Conservation (phyloP, 352 stramenopile species). For the Poterioochromonas sp. region DNA sequence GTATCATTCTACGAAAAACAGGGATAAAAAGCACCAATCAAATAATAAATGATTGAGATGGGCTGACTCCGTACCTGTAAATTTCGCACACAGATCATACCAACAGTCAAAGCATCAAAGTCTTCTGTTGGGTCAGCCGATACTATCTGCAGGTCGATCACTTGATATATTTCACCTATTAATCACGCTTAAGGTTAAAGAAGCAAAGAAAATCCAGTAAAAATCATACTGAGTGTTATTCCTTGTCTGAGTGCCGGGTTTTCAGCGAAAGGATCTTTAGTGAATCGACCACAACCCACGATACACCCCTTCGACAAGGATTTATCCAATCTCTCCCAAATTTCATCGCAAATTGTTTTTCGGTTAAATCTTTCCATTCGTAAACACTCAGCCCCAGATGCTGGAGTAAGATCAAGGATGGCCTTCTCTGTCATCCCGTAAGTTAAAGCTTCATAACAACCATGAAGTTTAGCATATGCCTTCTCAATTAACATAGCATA, state of each 20-base stretch:
- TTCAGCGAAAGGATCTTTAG: background rate
- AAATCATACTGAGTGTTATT: constrained; percentile 3
- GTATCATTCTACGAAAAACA: background rate
- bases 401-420: constrained; percentile 46
- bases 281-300: constrained; percentile 32
- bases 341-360: constrained; percentile 12
- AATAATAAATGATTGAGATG: background rate
- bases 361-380: constrained; percentile 11
- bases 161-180: constrained; percentile 36
- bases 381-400: background rate
- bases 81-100: constrained; percentile 37
- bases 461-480: constrained; percentile 53
- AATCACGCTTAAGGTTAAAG: background rate
- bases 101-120: constrained; percentile 35
- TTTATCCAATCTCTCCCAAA: constrained; percentile 36
- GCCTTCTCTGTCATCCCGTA: constrained; percentile 44
- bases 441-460: constrained; percentile 49
- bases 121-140: constrained; percentile 38
- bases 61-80: background rate
- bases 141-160: constrained; percentile 34
- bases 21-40: background rate
- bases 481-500: constrained; percentile 50
- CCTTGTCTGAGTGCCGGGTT: background rate
- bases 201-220: background rate
- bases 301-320: background rate